A percentile compares a stretch with the other conserved stretches of the same genome.
These are phyloP conservation scores for Melaleuca quinquenervia DNA, from an alignment of 345 rosid species.

Conservation along the genomic window DNA sequence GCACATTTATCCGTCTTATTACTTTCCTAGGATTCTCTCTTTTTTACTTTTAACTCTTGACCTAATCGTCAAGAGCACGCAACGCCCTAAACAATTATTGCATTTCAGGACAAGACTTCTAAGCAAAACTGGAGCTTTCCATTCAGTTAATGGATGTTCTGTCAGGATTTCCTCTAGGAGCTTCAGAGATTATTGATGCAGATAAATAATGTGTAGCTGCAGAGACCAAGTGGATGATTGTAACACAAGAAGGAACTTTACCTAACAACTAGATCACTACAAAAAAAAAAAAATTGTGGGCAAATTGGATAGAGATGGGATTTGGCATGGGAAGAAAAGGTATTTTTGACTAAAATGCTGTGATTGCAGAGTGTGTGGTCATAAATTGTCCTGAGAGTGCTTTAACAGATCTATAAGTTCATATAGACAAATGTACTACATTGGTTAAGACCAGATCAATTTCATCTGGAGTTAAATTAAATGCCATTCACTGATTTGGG, in stretches of 20 bases:
- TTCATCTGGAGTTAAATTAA: background rate
- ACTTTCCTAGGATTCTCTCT: background rate
- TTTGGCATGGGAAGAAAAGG: background rate
- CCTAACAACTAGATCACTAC: background rate
- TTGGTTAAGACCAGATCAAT: background rate
- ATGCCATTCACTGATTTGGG: background rate
- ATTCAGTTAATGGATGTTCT: background rate
- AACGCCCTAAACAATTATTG: background rate
- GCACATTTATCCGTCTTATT: background rate
- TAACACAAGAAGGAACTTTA: background rate
- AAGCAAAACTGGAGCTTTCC: background rate
- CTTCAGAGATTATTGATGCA: background rate
- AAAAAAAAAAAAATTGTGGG: background rate
- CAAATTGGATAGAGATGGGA: background rate
- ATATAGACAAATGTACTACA: background rate
- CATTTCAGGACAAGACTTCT: background rate
- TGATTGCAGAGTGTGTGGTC: background rate
- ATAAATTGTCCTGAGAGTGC: background rate
- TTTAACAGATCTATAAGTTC: background rate
- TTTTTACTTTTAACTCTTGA: background rate
- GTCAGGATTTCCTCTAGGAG: background rate
- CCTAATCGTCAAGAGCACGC: background rate
- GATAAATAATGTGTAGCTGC: background rate
- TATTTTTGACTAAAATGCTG: background rate
- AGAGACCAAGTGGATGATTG: background rate